These are phyloP conservation scores for Scopulariopsis brevicaulis DNA, from an alignment of 2,329 filamentous ascomycete genomes.

Conservation along the genomic window DNA sequence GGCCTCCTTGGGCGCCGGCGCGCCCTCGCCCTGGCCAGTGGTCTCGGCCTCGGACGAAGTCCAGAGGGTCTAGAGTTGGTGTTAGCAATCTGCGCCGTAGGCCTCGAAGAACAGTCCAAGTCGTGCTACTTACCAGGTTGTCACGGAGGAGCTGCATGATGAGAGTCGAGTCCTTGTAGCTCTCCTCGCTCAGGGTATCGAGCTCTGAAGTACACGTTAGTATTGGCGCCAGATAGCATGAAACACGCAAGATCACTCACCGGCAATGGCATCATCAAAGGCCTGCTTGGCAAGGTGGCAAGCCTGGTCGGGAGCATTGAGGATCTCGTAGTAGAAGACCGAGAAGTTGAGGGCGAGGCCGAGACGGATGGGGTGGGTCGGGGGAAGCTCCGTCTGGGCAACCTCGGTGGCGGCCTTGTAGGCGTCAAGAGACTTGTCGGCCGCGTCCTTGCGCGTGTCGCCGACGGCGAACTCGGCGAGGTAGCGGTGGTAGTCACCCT, in stretches of 20 bases:
- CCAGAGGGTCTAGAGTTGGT: constrained; percentile 71
- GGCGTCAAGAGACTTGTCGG: constrained; percentile 88
- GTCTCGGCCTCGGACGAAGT: constrained; percentile 96
- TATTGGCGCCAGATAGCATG: neutral
- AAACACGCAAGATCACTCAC: constrained; percentile 19
- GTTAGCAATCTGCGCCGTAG: neutral
- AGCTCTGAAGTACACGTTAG: constrained; percentile 51
- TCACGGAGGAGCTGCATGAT: constrained; percentile 98
- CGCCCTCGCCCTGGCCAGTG: constrained; percentile 36
- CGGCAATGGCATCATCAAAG: constrained; percentile 94
- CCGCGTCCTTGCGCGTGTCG: constrained; percentile 89
- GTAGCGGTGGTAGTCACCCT: constrained; percentile 99
- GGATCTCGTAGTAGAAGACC: constrained; percentile 99
- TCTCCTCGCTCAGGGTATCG: constrained; percentile 94
- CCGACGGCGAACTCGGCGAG: constrained; percentile 92
- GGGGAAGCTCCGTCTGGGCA: constrained; percentile 92
- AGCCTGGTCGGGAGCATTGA: constrained; percentile 95
- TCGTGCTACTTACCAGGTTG: constrained; percentile 62
- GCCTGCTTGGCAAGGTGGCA: constrained; percentile 99
- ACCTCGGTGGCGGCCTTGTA: constrained; percentile 98
- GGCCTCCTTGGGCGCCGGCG: constrained; percentile 21
- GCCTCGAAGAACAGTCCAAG: neutral
- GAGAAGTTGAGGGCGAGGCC: constrained; percentile 98
- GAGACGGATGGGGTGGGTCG: constrained; percentile 95
- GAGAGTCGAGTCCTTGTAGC: constrained; percentile 97